Evolutionary conservation across 495 filamentous ascomycete genomes (phyloP).

Genomic region (Penicillium soppii): DNA sequence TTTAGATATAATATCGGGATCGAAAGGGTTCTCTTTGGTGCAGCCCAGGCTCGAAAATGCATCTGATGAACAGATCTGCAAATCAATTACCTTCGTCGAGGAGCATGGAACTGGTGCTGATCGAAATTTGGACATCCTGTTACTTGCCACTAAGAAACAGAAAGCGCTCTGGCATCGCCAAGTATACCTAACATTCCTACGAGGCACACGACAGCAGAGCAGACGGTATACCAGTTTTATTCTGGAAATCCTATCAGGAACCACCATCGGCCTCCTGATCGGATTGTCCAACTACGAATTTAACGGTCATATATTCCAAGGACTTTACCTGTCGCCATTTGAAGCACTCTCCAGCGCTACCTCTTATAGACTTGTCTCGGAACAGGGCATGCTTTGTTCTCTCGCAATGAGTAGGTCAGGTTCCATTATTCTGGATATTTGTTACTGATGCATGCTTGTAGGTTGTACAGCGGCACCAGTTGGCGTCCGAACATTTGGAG

Average conservation of each 20-base stretch:
- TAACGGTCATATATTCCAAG: constrained; percentile 52
- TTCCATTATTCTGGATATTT: background rate
- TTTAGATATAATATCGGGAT: background rate
- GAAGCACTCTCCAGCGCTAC: constrained; percentile 49
- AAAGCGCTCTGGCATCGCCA: background rate
- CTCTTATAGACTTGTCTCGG: constrained; percentile 43
- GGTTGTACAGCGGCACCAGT: constrained; percentile 53
- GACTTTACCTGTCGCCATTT: constrained; percentile 48
- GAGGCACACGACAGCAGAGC: constrained; percentile 1
- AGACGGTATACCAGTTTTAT: background rate
- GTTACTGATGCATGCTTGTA: constrained; percentile 22
- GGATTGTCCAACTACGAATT: constrained; percentile 48
- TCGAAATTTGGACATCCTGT: too few relatives aligned
- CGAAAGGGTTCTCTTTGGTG: too few relatives aligned
- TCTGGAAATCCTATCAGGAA: constrained; percentile 48
- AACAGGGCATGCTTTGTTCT: constrained; percentile 43
- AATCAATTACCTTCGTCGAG: too few relatives aligned
- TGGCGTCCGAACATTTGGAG: constrained; percentile 55
- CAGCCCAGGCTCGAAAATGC: too few relatives aligned
- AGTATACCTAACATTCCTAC: background rate
- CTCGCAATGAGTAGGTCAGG: background rate
- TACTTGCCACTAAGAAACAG: too few relatives aligned
- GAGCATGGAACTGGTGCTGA: too few relatives aligned
- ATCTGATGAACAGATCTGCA: too few relatives aligned
- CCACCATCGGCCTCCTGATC: constrained; percentile 50